These are phyloP conservation scores for Ophiosphaerella herpotricha DNA, from an alignment of 2,329 filamentous ascomycete genomes.

Conservation along the genomic window DNA sequence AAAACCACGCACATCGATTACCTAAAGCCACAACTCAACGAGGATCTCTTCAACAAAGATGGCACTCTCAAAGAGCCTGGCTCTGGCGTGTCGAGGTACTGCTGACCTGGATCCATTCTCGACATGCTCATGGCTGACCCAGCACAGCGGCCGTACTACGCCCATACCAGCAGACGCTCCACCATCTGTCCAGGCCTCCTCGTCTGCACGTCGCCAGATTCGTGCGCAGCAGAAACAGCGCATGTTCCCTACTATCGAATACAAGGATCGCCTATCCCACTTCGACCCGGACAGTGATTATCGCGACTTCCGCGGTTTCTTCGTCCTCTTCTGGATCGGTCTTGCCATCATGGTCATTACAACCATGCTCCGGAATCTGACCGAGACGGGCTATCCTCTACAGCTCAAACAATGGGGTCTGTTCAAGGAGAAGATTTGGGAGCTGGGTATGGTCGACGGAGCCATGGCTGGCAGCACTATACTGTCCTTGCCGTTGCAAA, in stretches of 20 bases:
- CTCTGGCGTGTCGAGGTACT: constrained; percentile 45
- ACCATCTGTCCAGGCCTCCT: constrained; percentile 87
- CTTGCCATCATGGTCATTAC: constrained; percentile 96
- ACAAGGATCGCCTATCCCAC: constrained; percentile 87
- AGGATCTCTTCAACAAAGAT: constrained; percentile 33
- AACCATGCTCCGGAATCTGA: constrained; percentile 88
- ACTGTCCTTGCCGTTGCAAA: constrained; percentile 74
- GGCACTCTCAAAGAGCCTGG: constrained; percentile 27
- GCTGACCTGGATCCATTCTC: constrained; percentile 65
- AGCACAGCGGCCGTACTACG: constrained; percentile 77
- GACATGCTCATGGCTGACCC: constrained; percentile 18
- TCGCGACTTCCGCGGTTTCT: constrained; percentile 94
- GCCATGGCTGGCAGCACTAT: constrained; percentile 81
- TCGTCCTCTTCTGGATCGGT: constrained; percentile 97
- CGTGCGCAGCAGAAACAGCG: constrained; percentile 80
- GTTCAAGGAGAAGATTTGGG: constrained; percentile 86
- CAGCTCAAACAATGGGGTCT: constrained; percentile 85
- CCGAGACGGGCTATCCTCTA: constrained; percentile 87
- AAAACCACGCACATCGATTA: constrained; percentile 42
- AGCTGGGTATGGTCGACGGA: constrained; percentile 80
- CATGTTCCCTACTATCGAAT: constrained; percentile 92
- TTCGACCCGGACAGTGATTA: constrained; percentile 93
- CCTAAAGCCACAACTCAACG: constrained; percentile 40
- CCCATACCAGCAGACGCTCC: constrained; percentile 87
- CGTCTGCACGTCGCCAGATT: constrained; percentile 79